Evolutionary conservation across 495 filamentous ascomycete species (phyloP), one percentile per base, ranked within the genome.

Genomic region (Penicillium alfredii): DNA sequence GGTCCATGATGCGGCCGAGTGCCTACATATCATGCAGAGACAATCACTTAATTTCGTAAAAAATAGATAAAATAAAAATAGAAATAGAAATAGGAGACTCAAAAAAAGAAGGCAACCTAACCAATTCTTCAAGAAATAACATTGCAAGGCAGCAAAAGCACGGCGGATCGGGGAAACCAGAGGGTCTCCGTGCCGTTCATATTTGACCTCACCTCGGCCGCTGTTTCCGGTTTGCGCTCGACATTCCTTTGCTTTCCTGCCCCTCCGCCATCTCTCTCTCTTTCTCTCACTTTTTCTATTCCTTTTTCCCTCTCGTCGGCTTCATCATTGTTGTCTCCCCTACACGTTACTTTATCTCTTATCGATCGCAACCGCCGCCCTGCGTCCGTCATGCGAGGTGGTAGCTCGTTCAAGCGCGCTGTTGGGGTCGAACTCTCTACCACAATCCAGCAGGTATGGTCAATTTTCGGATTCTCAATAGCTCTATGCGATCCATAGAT

Each of bases 361-460:
- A 11, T 25, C 35, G n/a, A 36, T 38, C 23, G 30, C 29, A 6
- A 23, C 20, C 39, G 39, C 47, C 38, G 28, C 13, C 22, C 35
- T 27, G 17, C 52, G 51, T 56, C 45, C 38, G 75, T 71, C 72
- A 56, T 62, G 43, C 73, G 77, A 47, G 77, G 78, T n/a, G n/a
- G n/a, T 36, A 66, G 54, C 30, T 78, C 71, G 30, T 61, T 62
- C 42, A 69, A 72, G 45, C 77, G 83, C 63, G 82, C 80, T 12
- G 69, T 88, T 39, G 76, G 78, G 17, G 58, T 50, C 7, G 62
- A 67, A 4, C 63, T 86, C 14, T 69, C 82, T 50, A 57, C 49
- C 33, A 69, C 61, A 30, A 77, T 88, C 56, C 80, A 80, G 61
- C 67, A 84, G 74, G 83, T 88, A 56, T 11, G 35, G 10, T 10